These are phyloP conservation scores for Hypomontagnella submonticulosa DNA, from an alignment of 495 filamentous ascomycete species.

Conservation along the genomic window DNA sequence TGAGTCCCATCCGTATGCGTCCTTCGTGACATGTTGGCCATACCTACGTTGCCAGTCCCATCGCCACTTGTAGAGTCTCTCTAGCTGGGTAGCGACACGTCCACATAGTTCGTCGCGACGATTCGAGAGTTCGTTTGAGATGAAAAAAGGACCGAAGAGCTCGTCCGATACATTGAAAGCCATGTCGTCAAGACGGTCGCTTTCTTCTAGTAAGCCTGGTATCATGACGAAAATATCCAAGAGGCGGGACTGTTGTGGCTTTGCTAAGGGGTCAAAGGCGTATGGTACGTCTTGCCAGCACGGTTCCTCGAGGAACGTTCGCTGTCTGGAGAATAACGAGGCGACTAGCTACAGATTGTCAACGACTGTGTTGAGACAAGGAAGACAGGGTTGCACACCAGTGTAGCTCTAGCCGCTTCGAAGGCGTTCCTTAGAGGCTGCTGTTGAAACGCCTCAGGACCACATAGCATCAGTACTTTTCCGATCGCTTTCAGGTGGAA, in stretches of 20 bases:
- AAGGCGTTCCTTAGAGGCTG: constrained; percentile 42
- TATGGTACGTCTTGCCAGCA: constrained; percentile 36
- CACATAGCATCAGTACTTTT: constrained; percentile 37
- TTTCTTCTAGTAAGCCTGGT: constrained; percentile 40
- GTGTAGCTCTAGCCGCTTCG: constrained; percentile 38
- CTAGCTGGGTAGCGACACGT: constrained; percentile 22
- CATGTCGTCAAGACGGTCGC: constrained; percentile 10
- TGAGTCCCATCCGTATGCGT: background rate
- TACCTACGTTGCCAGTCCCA: constrained; percentile 37
- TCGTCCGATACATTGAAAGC: background rate
- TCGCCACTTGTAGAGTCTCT: constrained; percentile 39
- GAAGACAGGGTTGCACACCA: constrained; percentile 13
- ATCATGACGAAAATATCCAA: constrained; percentile 40
- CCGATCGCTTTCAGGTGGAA: constrained; percentile 39
- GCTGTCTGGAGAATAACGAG: constrained; percentile 31
- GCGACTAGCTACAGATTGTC: constrained; percentile 26
- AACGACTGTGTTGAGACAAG: background rate
- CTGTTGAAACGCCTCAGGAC: constrained; percentile 35
- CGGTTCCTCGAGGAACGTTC: constrained; percentile 35
- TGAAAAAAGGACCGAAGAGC: background rate
- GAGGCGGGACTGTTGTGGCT: constrained; percentile 32
- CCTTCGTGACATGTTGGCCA: constrained; percentile 24
- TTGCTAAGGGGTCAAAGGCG: constrained; percentile 27
- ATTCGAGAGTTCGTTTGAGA: constrained; percentile 14
- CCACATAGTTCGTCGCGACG: constrained; percentile 7